These are phyloP conservation scores for Tetragonia tetragonoides DNA, from an alignment of 148 eudicot species.

Conservation along the genomic window DNA sequence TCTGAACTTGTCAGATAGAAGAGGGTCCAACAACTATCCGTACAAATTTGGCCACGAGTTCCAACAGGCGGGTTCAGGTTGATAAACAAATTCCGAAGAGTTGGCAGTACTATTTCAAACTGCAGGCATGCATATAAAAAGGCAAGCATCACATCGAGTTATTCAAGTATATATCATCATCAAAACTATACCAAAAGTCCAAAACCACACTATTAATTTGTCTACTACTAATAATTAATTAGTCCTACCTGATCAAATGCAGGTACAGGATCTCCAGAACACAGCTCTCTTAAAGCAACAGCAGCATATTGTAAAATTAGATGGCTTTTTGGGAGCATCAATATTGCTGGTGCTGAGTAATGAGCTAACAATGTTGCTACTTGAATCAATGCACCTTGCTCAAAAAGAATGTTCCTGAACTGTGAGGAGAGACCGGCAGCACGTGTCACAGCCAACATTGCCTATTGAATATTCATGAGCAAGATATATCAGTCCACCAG, in stretches of 20 bases:
- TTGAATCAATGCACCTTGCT: not conserved
- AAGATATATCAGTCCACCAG: no score
- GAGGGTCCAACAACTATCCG: no score
- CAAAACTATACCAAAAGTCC: no score
- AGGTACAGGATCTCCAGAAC: not conserved
- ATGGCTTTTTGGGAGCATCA: not conserved
- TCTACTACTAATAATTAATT: no score
- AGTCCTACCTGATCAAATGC: not conserved
- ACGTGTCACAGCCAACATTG: not conserved
- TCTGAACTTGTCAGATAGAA: no score
- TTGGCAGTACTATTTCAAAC: not conserved
- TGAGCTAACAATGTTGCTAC: not conserved
- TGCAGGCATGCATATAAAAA: not conserved
- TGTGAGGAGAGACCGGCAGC: not conserved
- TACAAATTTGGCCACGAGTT: no score
- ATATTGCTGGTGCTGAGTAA: not conserved
- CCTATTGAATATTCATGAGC: not conserved
- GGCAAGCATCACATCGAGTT: no score
- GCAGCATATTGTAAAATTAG: not conserved
- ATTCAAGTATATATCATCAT: no score
- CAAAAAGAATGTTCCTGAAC: not conserved
- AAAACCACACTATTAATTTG: no score
- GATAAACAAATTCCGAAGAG: not conserved
- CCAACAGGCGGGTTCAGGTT: not conserved
- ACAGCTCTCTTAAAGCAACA: not conserved